Evolutionary conservation across 495 filamentous ascomycete species (phyloP), one percentile per base, ranked within the genome.

Genomic region (Stereocaulon alpinum): DNA sequence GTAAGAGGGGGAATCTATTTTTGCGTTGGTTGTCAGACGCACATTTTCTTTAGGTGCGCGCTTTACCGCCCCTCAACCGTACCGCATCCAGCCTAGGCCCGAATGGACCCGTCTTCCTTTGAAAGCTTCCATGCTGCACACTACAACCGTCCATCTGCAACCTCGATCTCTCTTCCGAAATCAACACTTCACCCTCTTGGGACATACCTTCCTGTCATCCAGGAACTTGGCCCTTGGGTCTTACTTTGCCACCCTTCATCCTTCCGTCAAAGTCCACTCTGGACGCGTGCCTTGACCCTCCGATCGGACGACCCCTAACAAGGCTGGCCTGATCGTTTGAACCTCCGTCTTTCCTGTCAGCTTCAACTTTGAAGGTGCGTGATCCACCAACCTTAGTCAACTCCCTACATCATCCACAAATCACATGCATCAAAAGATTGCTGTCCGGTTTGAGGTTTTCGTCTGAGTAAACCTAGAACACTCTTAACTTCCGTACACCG

Each of bases 291-390:
- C 58, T 37, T 17, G 50, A 34, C 49, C 29, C 30, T 37, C 49
- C 58, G 58, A 44, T 60, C 58, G 58, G 58, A 51, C 45, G 27
- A 60, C 34, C 40, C 49, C 54, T 14, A 60, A 60, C 49, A 55
- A 54, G 58, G 50, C 58, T 60, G 40, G 15, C 40, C 7, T 47
- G 58, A 60, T 60, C 58, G 24, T 60, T 60, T 54, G 58, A 60
- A 60, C 41, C 49, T 11, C 15, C 4, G 34, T 52, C 41, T 24
- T 34, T 29, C 40, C 37, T 40, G 40, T 60, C 58, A 60, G 34
- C 27, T 11, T 27, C 29, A 52, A 24, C 49, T 43, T 4, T 47
- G 40, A 47, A 60, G 58, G 58, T 60, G 58, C 29, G 58, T 60
- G 58, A 60, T 54, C 40, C 48, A 20, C 15, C 29, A 37, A 37